Base-by-base conservation (phyloP, 352 stramenopile genomes). In the Aphanomyces cochlioides region DNA sequence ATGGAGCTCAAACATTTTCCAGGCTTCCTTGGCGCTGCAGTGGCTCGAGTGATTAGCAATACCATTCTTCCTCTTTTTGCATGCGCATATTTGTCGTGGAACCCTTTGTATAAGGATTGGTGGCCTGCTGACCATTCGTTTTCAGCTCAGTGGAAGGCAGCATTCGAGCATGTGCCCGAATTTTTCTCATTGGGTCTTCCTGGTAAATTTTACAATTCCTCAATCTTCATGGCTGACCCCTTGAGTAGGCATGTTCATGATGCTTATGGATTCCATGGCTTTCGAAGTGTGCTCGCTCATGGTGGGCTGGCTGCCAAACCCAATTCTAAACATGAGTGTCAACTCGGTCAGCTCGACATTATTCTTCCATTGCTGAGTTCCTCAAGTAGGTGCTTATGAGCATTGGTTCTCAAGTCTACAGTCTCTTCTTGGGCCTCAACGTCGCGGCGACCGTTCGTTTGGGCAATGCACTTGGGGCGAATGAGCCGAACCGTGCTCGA, bases 281-380 rank as follows among this genome's bases (percentile, higher is more conserved):
- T 93, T 90, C 48, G 86, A 93, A 72, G 89, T 92, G 74, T 87
- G 92, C 82, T 78, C 86, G n/a, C 74, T 77, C 6, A 79, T 90
- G 34, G 84, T 83, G 1, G 86, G 86, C 0, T 76, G 78, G 66
- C 70, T 93, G 21, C 80, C 83, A 19, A 77, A 89, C 74, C 80
- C 79, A 45, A 78, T 92, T 43, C 69, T 89, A 3, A 75, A 81
- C n/a, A 84, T 93, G 45, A 90, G 80, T 47, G 84, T 90, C 13
- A 84, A 93, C 66, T 90, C 84, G 19, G 82, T 93, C 43, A 56
- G 43, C 28, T 28, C 28, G 28, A 28, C 0, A 28, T 50, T n/a
- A 1, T 50, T 50, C 43, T 50, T 12, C 10, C 1, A 50, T 50
- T n/a, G 10, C 43, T n/a, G 10, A 90, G 13, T 72, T 88, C 19